Evolutionary conservation across 2,329 filamentous ascomycete genomes (phyloP).

Genomic region (Chaetomiaceae sp.): DNA sequence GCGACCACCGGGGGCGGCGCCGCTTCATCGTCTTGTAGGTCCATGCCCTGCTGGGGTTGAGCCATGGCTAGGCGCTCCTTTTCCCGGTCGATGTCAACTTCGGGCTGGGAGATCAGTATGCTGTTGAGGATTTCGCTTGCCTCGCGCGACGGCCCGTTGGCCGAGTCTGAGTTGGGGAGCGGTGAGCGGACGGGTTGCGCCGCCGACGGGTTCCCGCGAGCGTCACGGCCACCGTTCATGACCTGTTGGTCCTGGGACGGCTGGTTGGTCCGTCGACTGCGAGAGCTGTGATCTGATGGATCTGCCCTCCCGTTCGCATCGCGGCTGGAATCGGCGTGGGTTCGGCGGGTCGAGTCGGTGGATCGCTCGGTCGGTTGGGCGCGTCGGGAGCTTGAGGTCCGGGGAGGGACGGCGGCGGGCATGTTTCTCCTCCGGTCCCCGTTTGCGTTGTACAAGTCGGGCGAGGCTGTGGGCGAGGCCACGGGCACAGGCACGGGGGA

Average conservation of each 20-base stretch:
- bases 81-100: constrained; percentile 68
- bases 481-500: constrained; percentile 39
- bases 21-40: constrained; percentile 42
- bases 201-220: constrained; percentile 32
- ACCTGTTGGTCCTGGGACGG: constrained; percentile 36
- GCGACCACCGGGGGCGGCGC: constrained; percentile 43
- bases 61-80: constrained; percentile 64
- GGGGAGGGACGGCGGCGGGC: constrained; percentile 70
- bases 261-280: constrained; percentile 38
- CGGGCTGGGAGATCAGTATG: constrained; percentile 70
- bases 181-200: constrained; percentile 44
- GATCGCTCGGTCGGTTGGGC: constrained; percentile 44
- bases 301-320: constrained; percentile 32
- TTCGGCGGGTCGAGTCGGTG: constrained; percentile 40
- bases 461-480: constrained; percentile 36
- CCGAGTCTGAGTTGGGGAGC: constrained; percentile 46
- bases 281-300: constrained; percentile 33
- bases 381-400: constrained; percentile 58
- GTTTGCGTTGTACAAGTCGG: constrained; percentile 40
- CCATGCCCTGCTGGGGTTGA: constrained; percentile 37
- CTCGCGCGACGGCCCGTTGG: constrained; percentile 63
- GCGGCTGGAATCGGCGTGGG: constrained; percentile 33
- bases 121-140: constrained; percentile 75
- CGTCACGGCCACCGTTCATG: constrained; percentile 38
- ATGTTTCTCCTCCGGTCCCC: constrained; percentile 55